These are phyloP conservation scores for Gastrodia elata DNA, from an alignment of 106 monocot species.

Conservation along the genomic window DNA sequence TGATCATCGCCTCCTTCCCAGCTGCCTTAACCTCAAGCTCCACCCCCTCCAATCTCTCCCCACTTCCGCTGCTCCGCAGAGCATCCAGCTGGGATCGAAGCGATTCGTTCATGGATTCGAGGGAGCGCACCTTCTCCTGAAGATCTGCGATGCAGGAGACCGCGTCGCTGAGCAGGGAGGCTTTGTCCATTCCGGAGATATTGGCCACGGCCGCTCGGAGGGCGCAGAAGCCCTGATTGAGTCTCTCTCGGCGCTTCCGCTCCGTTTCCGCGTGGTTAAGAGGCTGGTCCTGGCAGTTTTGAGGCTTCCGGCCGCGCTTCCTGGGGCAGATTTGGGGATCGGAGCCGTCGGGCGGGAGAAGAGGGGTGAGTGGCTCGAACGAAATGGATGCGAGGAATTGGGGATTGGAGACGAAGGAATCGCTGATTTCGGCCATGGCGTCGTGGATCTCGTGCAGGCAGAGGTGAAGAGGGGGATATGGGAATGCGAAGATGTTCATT, in stretches of 20 bases:
- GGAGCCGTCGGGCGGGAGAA: constrained; percentile 5
- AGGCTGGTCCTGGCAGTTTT: constrained; percentile 51
- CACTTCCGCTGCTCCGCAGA: constrained; percentile 12
- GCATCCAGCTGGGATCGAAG: constrained; percentile 11
- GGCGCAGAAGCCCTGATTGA: constrained; percentile 67
- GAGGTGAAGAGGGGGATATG: too few species aligned
- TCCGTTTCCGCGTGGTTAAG: constrained; percentile 69
- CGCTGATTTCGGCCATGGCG: constrained; percentile 18
- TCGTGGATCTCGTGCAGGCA: constrained; percentile 23
- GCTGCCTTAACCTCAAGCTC: constrained; percentile 31
- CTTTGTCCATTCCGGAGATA: constrained; percentile 73
- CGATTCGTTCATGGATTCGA: constrained; percentile 10
- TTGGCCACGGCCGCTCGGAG: constrained; percentile 63
- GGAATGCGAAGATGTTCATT: too few species aligned
- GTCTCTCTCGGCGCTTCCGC: constrained; percentile 59
- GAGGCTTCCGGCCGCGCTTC: constrained; percentile 57
- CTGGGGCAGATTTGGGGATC: constrained; percentile 30
- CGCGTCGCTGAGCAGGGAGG: constrained; percentile 56
- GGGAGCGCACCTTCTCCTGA: background rate
- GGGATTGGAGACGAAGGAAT: constrained; percentile 16
- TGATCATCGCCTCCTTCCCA: constrained; percentile 28
- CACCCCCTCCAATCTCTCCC: constrained; percentile 11
- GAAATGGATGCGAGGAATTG: background rate
- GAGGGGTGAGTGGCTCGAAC: constrained; percentile 5
- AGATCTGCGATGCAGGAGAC: constrained; percentile 59